A percentile compares a stretch with the other conserved stretches of the same genome.
Conservation (phyloP, 495 filamentous ascomycete genomes). For the Neurospora terricola region DNA sequence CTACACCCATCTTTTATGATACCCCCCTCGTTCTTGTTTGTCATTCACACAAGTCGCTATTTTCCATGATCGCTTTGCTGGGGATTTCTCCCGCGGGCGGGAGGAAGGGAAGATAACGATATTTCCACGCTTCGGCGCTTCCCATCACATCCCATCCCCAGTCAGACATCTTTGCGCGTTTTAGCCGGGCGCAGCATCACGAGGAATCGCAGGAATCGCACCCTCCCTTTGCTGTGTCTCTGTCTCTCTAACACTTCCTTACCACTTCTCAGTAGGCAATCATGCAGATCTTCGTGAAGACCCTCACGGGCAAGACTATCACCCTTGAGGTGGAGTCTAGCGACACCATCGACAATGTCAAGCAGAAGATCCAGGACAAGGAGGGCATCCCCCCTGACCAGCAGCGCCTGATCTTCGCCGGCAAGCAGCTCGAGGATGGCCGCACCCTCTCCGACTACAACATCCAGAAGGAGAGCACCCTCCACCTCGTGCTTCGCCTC, state of each 20-base stretch:
- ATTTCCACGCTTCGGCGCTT: neutral
- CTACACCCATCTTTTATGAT: slow-evolving; percentile 16
- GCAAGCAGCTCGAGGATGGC: slow-evolving; percentile 99
- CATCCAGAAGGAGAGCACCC: slow-evolving; percentile 99
- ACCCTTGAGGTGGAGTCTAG: slow-evolving; percentile 99
- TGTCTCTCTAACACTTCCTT: slow-evolving; percentile 22
- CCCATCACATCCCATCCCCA: neutral
- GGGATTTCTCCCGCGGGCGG: neutral
- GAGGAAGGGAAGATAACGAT: neutral
- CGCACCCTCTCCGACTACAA: slow-evolving; percentile 99
- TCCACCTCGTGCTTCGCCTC: slow-evolving; percentile 95
- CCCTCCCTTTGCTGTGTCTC: slow-evolving; percentile 1
- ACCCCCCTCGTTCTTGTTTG: slow-evolving; percentile 16
- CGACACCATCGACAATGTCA: slow-evolving; percentile 99
- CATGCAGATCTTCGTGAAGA: slow-evolving; percentile 99
- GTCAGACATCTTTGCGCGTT: neutral
- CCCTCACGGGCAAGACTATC: slow-evolving; percentile 99
- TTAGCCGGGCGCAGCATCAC: neutral
- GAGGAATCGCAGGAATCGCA: neutral
- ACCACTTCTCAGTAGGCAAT: slow-evolving; percentile 40
- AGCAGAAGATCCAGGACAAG: slow-evolving; percentile 92
- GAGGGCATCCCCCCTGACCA: slow-evolving; percentile 99
- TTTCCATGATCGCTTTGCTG: slow-evolving; percentile 1
- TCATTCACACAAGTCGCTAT: neutral
- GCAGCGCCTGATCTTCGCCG: slow-evolving; percentile 99